Base-by-base conservation (phyloP, 495 filamentous ascomycete genomes). In the Penicillium turbatum region DNA sequence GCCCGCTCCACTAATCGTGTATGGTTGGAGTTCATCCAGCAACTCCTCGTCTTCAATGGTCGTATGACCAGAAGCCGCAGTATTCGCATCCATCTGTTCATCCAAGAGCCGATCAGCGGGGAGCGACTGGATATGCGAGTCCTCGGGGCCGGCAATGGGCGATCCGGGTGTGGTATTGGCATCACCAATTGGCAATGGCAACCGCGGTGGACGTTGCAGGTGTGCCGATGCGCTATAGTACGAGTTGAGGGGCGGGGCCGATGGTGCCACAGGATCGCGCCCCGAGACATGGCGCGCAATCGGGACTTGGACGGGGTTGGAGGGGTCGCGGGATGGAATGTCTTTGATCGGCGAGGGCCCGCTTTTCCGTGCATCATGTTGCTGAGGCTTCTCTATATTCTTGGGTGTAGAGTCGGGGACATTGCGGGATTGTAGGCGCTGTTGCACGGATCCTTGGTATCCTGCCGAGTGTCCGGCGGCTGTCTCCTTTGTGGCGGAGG, bases 111-210 rank as follows among this genome's bases (percentile, higher is more conserved):
- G 71, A 48, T 77, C 67, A 8, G 69, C 63, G 15, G 80, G 82
- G 38, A 81, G 61, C 8, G 80, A 77, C 44, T 74, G 72, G 38
- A 78, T 68, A 50, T 73, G 72, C 36, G 73, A 66, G 52, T 75
- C 77, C 24, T 80, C 75, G 0, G 89, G 80, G 3, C 86, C 82
- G 26, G 73, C 70, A 55, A 95, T 90, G 15, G 91, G 91, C 48
- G 91, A 96, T 6, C 89, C 89, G 6, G 91, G 91, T 1, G 85
- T 88, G 58, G 89, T 85, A 13, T 85, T 78, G 60, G 93, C 89
- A 75, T 95, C 86, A 61, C 89, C 91, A 59, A 97, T 95, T 26
- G 92, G 90, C 49, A 97, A 79, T 39, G 92, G 92, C 59, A 97
- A 76, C 39, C 92, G 86, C 35, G 92, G 92, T 37, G 92, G 91